These are phyloP conservation scores for Capronia epimyces DNA, from an alignment of 2,329 filamentous ascomycete species.

Conservation along the genomic window DNA sequence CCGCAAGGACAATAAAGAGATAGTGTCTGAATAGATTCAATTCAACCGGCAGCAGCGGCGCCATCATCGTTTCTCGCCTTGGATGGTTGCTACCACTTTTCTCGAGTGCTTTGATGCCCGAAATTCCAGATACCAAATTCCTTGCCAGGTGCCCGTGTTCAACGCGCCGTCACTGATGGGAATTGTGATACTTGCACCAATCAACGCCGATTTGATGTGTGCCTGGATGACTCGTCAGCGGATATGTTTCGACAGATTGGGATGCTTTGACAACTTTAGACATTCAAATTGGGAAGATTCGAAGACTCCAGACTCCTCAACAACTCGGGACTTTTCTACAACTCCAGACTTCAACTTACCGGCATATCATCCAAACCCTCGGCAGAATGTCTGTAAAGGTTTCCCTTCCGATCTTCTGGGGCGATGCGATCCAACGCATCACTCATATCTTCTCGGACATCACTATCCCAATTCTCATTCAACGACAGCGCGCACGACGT, in stretches of 20 bases:
- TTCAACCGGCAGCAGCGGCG: not conserved
- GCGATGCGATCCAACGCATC: constrained; percentile 88
- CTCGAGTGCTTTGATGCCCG: constrained; percentile 68
- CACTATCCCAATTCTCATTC: constrained; percentile 84
- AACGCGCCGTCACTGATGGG: constrained; percentile 83
- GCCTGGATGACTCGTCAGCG: constrained; percentile 49
- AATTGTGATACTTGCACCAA: constrained; percentile 84
- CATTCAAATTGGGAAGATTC: too few species aligned
- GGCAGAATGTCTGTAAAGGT: constrained; percentile 77
- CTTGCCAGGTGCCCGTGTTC: constrained; percentile 57
- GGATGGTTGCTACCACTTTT: constrained; percentile 85
- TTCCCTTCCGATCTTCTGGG: constrained; percentile 69
- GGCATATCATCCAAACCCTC: constrained; percentile 95
- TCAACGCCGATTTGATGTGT: constrained; percentile 84
- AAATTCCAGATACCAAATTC: constrained; percentile 95
- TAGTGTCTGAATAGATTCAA: not conserved
- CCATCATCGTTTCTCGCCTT: constrained; percentile 62
- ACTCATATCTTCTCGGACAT: constrained; percentile 90
- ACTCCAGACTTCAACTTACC: constrained; percentile 42
- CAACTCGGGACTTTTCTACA: not conserved
- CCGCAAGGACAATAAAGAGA: not conserved
- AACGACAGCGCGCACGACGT: constrained; percentile 84
- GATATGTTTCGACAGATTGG: not conserved
- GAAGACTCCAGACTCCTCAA: too few species aligned
- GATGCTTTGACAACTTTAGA: too few species aligned